Percentiles rank a stretch among this genome's conserved stretches.
Conservation (phyloP, 352 stramenopile species). For the Halophytophthora batemanensis region DNA sequence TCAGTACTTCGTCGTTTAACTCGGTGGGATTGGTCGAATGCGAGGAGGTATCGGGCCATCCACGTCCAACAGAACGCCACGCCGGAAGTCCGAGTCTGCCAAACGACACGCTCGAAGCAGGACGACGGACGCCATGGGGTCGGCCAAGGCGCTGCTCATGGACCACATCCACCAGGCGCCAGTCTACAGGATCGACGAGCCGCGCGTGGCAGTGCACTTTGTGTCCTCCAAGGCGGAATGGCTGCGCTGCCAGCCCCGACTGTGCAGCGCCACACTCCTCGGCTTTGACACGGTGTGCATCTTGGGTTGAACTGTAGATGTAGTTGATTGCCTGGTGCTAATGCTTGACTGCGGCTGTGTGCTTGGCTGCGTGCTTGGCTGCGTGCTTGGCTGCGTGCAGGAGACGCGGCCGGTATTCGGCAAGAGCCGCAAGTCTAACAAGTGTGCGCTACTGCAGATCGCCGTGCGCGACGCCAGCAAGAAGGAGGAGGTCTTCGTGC, state of each 20-base stretch:
- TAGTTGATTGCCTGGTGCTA: neutral
- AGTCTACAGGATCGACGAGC: constrained; percentile 46
- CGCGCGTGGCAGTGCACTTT: constrained; percentile 41
- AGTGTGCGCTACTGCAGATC: constrained; percentile 60
- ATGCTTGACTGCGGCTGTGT: neutral
- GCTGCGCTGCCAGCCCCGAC: constrained; percentile 41
- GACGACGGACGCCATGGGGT: constrained; percentile 15
- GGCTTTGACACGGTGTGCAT: constrained; percentile 65
- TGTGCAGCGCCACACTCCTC: constrained; percentile 49
- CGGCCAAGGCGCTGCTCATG: constrained; percentile 29
- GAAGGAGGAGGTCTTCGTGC: constrained; percentile 68
- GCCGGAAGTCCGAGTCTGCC: too few species aligned
- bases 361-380: too few species aligned
- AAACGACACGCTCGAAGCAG: too few species aligned
- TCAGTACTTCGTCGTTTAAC: too few species aligned
- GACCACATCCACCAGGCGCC: constrained; percentile 51
- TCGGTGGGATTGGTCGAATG: too few species aligned
- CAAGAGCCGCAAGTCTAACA: constrained; percentile 35
- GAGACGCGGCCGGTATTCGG: constrained; percentile 63
- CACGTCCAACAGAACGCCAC: too few species aligned
- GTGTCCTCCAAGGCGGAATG: constrained; percentile 44
- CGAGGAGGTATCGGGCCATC: too few species aligned
- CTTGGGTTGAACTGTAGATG: constrained; percentile 19
- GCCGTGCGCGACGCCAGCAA: constrained; percentile 43
- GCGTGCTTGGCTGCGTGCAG: too few species aligned